These are phyloP conservation scores for Lipomyces anomalus DNA, from an alignment of 805 yeast genomes.

Conservation along the genomic window DNA sequence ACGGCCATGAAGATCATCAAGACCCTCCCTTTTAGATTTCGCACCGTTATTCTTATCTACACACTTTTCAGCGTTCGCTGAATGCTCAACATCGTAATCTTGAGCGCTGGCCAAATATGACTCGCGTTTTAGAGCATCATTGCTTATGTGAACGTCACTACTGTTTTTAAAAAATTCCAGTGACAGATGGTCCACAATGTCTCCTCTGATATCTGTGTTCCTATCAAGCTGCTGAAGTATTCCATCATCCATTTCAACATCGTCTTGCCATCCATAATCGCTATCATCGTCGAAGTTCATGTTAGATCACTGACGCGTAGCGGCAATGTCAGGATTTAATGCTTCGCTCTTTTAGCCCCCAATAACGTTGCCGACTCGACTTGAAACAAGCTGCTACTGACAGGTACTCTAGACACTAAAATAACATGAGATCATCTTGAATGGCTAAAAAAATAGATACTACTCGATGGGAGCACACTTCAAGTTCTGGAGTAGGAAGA, in stretches of 20 bases:
- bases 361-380: conserved; percentile 1
- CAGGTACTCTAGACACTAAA: conserved; percentile 6
- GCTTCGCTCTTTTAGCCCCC: neutral
- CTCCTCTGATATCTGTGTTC: conserved; percentile 19
- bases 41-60: too few relatives aligned
- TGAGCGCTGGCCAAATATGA: conserved; percentile 7
- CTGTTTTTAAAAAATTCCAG: too few relatives aligned
- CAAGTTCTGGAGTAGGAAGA: too few relatives aligned
- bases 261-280: conserved; percentile 17
- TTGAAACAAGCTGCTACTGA: neutral
- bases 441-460: neutral
- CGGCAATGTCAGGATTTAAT: neutral
- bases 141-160: too few relatives aligned
- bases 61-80: conserved; percentile 1
- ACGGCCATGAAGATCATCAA: too few relatives aligned
- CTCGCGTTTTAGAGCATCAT: neutral
- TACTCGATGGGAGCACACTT: too few relatives aligned
- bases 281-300: conserved; percentile 11
- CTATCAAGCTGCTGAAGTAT: conserved; percentile 6
- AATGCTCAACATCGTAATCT: conserved; percentile 2
- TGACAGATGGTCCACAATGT: conserved; percentile 3
- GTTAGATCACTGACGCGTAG: neutral
- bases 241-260: conserved; percentile 26
- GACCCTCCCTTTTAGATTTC: too few relatives aligned
- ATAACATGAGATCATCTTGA: conserved; percentile 3